Conservation (phyloP, 2,329 filamentous ascomycete genomes). For the Pseudopithomyces chartarum region DNA sequence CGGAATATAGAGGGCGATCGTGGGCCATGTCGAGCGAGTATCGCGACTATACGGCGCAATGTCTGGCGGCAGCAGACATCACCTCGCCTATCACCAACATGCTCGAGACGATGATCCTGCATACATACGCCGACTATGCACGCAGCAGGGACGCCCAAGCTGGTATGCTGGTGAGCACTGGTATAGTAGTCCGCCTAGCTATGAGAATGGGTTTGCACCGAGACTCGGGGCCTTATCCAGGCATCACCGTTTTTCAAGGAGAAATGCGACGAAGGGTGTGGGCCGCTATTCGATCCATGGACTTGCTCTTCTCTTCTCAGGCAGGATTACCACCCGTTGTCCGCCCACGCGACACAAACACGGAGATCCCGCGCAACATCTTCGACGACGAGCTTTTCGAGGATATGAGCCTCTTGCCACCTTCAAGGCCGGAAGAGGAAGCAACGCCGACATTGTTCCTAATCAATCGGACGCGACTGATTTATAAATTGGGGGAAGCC, state of each 20-base stretch:
- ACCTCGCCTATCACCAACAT: conserved; percentile 75
- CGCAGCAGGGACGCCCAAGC: conserved; percentile 75
- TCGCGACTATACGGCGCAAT: conserved; percentile 75
- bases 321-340: conserved; percentile 68
- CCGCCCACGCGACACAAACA: conserved; percentile 74
- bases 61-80: conserved; percentile 75
- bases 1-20: conserved; percentile 73
- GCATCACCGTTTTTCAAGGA: conserved; percentile 73
- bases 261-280: conserved; percentile 70
- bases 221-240: conserved; percentile 75
- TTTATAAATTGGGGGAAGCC: conserved; percentile 72
- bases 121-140: conserved; percentile 76
- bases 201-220: conserved; percentile 81
- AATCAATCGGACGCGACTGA: conserved; percentile 73
- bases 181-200: conserved; percentile 64
- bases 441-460: conserved; percentile 79
- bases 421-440: conserved; percentile 69
- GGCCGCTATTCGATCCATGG: conserved; percentile 74
- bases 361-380: conserved; percentile 75
- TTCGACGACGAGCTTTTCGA: conserved; percentile 81
- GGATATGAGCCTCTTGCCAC: conserved; percentile 69
- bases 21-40: conserved; percentile 60
- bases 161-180: conserved; percentile 65
- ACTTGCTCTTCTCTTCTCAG: conserved; percentile 79
- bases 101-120: conserved; percentile 77